These are phyloP conservation scores for Benincasa hispida DNA, from an alignment of 306 rosid species.

Conservation along the genomic window DNA sequence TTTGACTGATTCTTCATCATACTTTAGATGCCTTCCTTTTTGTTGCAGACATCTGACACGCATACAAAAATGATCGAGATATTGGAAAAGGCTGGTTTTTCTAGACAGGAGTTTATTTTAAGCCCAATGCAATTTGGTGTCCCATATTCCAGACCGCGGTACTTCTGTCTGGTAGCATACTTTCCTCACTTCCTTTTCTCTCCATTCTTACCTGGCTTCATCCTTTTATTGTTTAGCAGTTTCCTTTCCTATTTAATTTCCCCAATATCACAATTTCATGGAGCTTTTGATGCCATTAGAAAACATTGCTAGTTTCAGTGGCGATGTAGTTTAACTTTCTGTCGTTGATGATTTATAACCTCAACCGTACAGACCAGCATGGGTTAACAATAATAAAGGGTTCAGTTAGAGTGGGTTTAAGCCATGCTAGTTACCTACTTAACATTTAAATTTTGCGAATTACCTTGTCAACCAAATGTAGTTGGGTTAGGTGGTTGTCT, in stretches of 20 bases:
- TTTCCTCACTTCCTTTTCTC: slow-evolving; percentile 8
- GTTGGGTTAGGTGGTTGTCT: neutral
- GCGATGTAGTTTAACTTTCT: neutral
- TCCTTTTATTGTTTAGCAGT: neutral
- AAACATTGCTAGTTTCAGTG: neutral
- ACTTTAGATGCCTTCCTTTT: neutral
- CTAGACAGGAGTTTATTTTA: slow-evolving; percentile 73
- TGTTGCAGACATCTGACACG: slow-evolving; percentile 74
- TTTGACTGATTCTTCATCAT: slow-evolving; percentile 5
- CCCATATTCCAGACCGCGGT: slow-evolving; percentile 95
- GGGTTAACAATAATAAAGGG: neutral
- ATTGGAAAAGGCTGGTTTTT: slow-evolving; percentile 42
- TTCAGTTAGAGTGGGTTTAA: neutral
- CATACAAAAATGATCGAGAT: slow-evolving; percentile 63
- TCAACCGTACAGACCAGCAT: neutral
- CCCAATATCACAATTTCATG: neutral
- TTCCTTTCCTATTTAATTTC: neutral
- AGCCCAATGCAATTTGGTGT: slow-evolving; percentile 88
- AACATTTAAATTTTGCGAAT: too few relatives aligned
- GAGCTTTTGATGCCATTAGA: neutral
- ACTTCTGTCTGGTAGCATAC: slow-evolving; percentile 79
- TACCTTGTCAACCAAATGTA: neutral
- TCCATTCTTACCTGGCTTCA: neutral
- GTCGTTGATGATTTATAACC: neutral
- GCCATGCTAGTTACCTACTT: neutral